Evolutionary conservation across 805 yeast genomes (phyloP).

Genomic region (Suhomyces faveliae): DNA sequence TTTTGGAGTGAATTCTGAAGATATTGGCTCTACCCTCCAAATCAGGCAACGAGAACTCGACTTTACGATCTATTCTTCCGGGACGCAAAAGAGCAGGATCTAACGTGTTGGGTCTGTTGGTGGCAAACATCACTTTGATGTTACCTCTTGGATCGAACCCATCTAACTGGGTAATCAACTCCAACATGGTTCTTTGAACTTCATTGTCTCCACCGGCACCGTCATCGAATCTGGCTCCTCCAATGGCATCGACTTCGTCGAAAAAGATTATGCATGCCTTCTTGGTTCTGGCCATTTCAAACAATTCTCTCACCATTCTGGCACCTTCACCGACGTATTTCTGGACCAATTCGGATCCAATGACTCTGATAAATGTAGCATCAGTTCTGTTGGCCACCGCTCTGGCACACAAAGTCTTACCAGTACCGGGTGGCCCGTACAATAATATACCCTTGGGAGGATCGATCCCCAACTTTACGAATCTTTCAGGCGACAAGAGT

Average conservation of each 20-base stretch:
- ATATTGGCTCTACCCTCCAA: conserved; percentile 97
- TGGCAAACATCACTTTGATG: conserved; percentile 98
- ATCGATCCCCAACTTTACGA: conserved; percentile 94
- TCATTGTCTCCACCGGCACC: conserved; percentile 99
- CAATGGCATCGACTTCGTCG: conserved; percentile 98
- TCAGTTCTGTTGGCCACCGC: conserved; percentile 99
- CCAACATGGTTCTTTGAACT: conserved; percentile 98
- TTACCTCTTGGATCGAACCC: conserved; percentile 99
- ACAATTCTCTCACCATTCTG: conserved; percentile 96
- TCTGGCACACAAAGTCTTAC: conserved; percentile 96
- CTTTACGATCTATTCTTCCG: conserved; percentile 98
- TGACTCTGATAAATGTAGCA: conserved; percentile 96
- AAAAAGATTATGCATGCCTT: conserved; percentile 97
- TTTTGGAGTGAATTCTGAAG: conserved; percentile 93
- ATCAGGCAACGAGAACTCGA: conserved; percentile 94
- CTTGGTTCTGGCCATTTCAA: conserved; percentile 98
- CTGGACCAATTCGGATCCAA: conserved; percentile 97
- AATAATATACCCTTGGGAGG: conserved; percentile 97
- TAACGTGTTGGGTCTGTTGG: conserved; percentile 95
- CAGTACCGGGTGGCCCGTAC: conserved; percentile 99
- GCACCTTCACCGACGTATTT: conserved; percentile 99
- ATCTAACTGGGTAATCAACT: conserved; percentile 93
- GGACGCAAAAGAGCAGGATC: conserved; percentile 98
- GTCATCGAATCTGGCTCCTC: conserved; percentile 99
- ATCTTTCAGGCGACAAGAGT: conserved; percentile 90